Base-by-base conservation (phyloP, 495 filamentous ascomycete species). In the Parathielavia hyrcaniae region DNA sequence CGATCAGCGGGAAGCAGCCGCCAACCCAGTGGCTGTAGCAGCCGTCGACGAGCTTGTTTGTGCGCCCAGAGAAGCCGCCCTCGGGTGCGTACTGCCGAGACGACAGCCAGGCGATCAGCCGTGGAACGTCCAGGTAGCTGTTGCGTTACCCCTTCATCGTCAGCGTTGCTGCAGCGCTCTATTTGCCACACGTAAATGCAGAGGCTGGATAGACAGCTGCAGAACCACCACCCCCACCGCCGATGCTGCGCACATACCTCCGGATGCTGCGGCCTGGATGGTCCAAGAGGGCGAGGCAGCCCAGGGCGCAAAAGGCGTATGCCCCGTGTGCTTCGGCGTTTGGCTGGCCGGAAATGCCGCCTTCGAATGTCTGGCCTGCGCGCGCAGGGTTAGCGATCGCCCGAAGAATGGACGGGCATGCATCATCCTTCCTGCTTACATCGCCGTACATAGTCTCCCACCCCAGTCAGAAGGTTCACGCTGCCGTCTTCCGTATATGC, bases 21-120 rank as follows among this genome's bases (percentile, higher is more conserved):
- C 95, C 93, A 11, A 96, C 87, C 93, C 93, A 98, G 65, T 95
- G 91, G 71, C 88, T 92, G 73, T 98, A 97, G 70, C 93, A 98
- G 49, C 92, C 93, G 71, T 98, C 93, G 22, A 97, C 91, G 9
- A 98, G 79, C 72, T 98, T 98, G 73, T 97, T 97, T n/a, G 93
- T 96, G 61, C 93, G 83, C 57, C 93, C 93, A 16, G 88, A 82
- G 64, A 92, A 87, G 13, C 93, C 93, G 41, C 91, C 95, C 71
- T 97, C 93, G 4, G 93, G 95, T 10, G 82, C 84, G 73, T 92
- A 88, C 68, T 98, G 93, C 55, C 91, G 84, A 38, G 88, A 82
- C 38, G 89, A 90, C 20, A 97, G 79, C 90, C 93, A 97, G 44
- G 85, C 83, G 20, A 95, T 77, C 17, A 97, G 78, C 32, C 81